Percentiles rank a stretch among this genome's conserved stretches.
Evolutionary conservation across 2,329 filamentous ascomycete species (phyloP).

Genomic region (Mycogone perniciosa): DNA sequence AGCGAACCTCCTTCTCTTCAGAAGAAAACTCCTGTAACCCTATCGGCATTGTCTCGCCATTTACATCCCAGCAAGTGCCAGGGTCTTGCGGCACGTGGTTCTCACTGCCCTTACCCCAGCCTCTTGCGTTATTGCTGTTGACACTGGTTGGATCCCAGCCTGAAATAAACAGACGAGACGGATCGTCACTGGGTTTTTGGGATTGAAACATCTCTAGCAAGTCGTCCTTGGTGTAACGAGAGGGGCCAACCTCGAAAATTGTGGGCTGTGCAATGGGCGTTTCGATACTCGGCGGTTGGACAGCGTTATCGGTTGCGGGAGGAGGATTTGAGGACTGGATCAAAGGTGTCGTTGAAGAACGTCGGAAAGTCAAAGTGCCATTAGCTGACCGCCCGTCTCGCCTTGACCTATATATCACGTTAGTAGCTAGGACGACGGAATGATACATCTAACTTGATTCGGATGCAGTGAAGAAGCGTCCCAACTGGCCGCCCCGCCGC

Average conservation of each 20-base stretch:
- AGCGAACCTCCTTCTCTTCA: conserved; percentile 54
- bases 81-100: conserved; percentile 69
- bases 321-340: conserved; percentile 34
- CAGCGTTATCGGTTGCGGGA: conserved; percentile 31
- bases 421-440: too few relatives aligned
- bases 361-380: conserved; percentile 59
- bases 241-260: conserved; percentile 34
- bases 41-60: conserved; percentile 64
- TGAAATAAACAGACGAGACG: conserved; percentile 61
- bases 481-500: too few relatives aligned
- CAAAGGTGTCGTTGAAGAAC: conserved; percentile 53
- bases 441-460: too few relatives aligned
- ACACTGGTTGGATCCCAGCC: conserved; percentile 73
- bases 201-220: conserved; percentile 65
- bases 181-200: conserved; percentile 44
- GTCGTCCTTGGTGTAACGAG: conserved; percentile 72
- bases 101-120: conserved; percentile 75
- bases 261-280: conserved; percentile 28
- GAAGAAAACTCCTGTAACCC: conserved; percentile 62
- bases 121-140: conserved; percentile 56
- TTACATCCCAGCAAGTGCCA: conserved; percentile 85
- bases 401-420: conserved; percentile 42
- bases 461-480: too few relatives aligned
- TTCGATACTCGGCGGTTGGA: conserved; percentile 33
- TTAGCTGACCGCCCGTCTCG: conserved; percentile 53